Percentiles rank a stretch among this genome's conserved stretches.
Conservation (phyloP, 139 green algal species). For the Asterochloris sp. region DNA sequence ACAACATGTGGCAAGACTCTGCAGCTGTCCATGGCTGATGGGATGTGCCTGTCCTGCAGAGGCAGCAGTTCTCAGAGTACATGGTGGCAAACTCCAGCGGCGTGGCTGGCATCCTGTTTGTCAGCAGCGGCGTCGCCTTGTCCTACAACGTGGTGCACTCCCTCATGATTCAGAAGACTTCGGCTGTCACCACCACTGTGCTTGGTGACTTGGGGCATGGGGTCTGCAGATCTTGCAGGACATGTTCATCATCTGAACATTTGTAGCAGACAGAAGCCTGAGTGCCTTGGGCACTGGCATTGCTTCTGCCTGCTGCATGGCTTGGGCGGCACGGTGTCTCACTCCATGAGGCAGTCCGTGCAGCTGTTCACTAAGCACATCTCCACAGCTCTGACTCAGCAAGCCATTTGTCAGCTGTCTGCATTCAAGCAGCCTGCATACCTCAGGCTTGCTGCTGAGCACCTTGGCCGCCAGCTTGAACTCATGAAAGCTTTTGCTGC, state of each 20-base stretch:
- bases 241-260: not conserved
- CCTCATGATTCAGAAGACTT: slow-evolving; percentile 52
- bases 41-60: not conserved
- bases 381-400: too few species aligned
- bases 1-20: too few species aligned
- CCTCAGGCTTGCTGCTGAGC: too few species aligned
- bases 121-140: slow-evolving; percentile 12
- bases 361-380: too few species aligned
- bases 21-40: too few species aligned
- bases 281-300: not conserved
- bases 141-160: slow-evolving; percentile 42
- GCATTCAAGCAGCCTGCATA: too few species aligned
- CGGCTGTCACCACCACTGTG: slow-evolving; percentile 59
- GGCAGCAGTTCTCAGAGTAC: slow-evolving; percentile 4
- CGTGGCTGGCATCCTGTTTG: slow-evolving; percentile 15
- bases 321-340: too few species aligned
- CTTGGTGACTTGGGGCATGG: slow-evolving; percentile 21
- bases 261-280: not conserved
- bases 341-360: too few species aligned
- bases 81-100: not conserved
- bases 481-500: too few species aligned
- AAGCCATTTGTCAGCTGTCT: too few species aligned
- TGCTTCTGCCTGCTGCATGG: slow-evolving; percentile 28
- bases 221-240: not conserved
- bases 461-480: too few species aligned